Conservation (phyloP, 495 filamentous ascomycete species). For the Aspergillus hancockii region DNA sequence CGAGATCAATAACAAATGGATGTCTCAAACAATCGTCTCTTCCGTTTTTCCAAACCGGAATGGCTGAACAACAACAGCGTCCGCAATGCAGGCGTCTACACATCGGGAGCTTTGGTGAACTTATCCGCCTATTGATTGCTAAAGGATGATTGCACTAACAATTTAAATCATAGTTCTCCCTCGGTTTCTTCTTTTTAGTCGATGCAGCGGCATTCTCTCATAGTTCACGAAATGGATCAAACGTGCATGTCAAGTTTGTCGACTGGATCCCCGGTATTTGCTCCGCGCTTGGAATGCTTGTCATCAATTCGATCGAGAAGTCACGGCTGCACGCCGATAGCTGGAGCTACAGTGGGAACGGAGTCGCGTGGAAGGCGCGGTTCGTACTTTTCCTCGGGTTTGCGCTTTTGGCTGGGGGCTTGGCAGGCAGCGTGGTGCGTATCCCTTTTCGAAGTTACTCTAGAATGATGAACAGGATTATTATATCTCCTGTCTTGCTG, state of each 20-base stretch:
- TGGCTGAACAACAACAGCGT: conserved; percentile 88
- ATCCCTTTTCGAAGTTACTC: neutral
- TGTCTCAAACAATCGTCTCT: conserved; percentile 65
- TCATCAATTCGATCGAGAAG: conserved; percentile 99
- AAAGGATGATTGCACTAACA: conserved; percentile 20
- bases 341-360: conserved; percentile 81
- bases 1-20: conserved; percentile 28
- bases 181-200: conserved; percentile 95
- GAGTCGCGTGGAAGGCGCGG: conserved; percentile 94
- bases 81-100: conserved; percentile 82
- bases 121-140: neutral
- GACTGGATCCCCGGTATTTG: conserved; percentile 99
- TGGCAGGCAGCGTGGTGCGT: conserved; percentile 81
- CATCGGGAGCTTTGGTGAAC: conserved; percentile 81
- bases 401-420: conserved; percentile 87
- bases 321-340: conserved; percentile 79
- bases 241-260: conserved; percentile 90
- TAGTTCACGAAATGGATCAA: conserved; percentile 71
- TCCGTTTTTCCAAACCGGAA: conserved; percentile 76
- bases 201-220: conserved; percentile 88
- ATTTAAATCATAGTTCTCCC: conserved; percentile 70
- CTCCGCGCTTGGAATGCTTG: conserved; percentile 89
- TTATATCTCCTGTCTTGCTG: neutral
- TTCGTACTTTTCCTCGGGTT: conserved; percentile 96
- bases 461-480: neutral